These are phyloP conservation scores for Exophiala phaeomuriformis DNA, from an alignment of 2,329 filamentous ascomycete species.

Conservation along the genomic window DNA sequence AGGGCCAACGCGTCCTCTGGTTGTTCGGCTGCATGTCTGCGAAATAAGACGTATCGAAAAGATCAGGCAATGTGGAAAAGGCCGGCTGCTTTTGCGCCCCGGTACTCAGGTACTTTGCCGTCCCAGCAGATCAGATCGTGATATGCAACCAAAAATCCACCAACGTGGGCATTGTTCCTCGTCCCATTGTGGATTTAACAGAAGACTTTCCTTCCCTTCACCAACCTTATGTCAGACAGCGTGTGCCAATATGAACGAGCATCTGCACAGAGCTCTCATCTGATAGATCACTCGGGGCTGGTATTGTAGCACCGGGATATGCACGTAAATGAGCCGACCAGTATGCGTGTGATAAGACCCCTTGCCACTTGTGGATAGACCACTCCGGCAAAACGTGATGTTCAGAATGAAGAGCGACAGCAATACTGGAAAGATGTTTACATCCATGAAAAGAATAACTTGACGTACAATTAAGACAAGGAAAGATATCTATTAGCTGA, in stretches of 20 bases:
- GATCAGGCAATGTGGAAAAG: neutral
- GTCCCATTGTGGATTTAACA: neutral
- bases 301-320: too few species aligned
- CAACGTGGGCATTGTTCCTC: neutral
- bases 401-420: too few species aligned
- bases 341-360: too few species aligned
- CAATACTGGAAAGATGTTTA: too few species aligned
- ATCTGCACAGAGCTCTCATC: too few species aligned
- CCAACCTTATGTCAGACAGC: neutral
- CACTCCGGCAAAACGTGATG: too few species aligned
- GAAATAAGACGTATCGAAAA: neutral
- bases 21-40: neutral
- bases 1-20: neutral
- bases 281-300: too few species aligned
- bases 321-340: too few species aligned
- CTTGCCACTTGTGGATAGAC: too few species aligned
- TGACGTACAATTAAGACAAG: neutral
- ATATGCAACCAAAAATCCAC: neutral
- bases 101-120: slow-evolving; percentile 4
- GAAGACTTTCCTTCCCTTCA: neutral
- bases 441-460: too few species aligned
- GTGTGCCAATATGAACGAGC: too few species aligned
- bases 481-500: neutral
- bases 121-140: neutral
- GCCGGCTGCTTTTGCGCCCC: neutral